A percentile compares a stretch with the other conserved stretches of the same genome.
Evolutionary conservation across 305 asterid genomes (phyloP).

Genomic region (Ruellia speciosa): DNA sequence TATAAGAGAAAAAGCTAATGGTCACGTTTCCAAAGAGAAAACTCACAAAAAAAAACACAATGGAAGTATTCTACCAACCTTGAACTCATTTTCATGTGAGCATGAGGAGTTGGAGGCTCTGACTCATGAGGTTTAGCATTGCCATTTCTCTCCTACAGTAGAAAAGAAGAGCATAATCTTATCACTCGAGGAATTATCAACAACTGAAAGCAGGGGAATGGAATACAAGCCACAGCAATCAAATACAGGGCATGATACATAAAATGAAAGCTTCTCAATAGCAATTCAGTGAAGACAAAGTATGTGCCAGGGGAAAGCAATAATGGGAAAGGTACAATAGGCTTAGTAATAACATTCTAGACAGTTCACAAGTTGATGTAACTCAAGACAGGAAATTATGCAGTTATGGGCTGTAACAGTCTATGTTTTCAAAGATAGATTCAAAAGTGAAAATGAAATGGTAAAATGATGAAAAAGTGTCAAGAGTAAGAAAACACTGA

Average conservation of each 20-base stretch:
- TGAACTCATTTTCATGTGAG: slow-evolving; percentile 60
- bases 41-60: slow-evolving; percentile 1
- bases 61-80: slow-evolving; percentile 39
- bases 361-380: slow-evolving; percentile 3
- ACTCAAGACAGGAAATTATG: neutral
- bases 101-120: slow-evolving; percentile 74
- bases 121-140: slow-evolving; percentile 59
- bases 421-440: neutral
- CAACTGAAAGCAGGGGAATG: slow-evolving; percentile 6
- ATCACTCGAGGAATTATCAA: slow-evolving; percentile 3
- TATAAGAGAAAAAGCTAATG: neutral
- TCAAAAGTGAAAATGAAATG: slow-evolving; percentile 11
- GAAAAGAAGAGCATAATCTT: slow-evolving; percentile 16
- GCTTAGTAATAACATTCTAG: slow-evolving; percentile 7
- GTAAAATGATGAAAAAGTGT: neutral
- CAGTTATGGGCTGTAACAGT: neutral
- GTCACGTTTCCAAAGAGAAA: slow-evolving; percentile 11
- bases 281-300: neutral
- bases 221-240: neutral
- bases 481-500: slow-evolving; percentile 8
- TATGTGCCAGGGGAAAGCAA: slow-evolving; percentile 9
- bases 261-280: neutral
- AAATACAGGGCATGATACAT: slow-evolving; percentile 1
- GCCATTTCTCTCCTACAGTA: slow-evolving; percentile 72
- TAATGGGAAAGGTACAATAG: slow-evolving; percentile 6